Percentiles rank a stretch among this genome's conserved stretches.
These are phyloP conservation scores for Ceratonia siliqua DNA, from an alignment of 306 rosid genomes.

Conservation along the genomic window DNA sequence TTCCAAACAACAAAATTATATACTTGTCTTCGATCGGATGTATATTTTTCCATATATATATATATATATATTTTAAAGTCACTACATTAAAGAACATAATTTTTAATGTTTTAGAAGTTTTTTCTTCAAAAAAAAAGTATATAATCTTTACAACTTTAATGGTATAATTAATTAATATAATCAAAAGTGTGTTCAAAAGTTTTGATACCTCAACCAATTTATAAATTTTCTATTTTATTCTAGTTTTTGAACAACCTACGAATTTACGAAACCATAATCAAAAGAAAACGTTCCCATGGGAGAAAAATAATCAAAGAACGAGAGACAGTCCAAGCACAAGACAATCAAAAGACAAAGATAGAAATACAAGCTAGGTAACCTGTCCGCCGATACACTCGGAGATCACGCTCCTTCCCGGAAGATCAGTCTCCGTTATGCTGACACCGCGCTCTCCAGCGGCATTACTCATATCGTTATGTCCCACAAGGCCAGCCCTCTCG, in stretches of 20 bases:
- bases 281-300: background rate
- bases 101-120: no score
- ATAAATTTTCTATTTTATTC: conserved; percentile 40
- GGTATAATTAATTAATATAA: background rate
- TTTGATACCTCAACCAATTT: conserved; percentile 38
- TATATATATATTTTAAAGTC: no score
- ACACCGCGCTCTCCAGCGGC: conserved; percentile 21
- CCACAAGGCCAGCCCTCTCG: conserved; percentile 44
- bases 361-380: conserved; percentile 28
- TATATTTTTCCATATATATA: no score
- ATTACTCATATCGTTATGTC: conserved; percentile 18
- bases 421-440: conserved; percentile 28
- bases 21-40: no score
- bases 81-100: no score
- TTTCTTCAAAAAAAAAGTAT: background rate
- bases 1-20: no score
- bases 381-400: conserved; percentile 49
- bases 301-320: background rate
- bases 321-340: background rate
- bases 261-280: conserved; percentile 26
- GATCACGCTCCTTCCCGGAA: conserved; percentile 30
- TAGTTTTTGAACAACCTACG: conserved; percentile 41
- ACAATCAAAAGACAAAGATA: background rate
- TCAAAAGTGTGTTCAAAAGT: conserved; percentile 14
- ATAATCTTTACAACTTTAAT: background rate